These are phyloP conservation scores for Wickerhamomyces bisporus DNA, from an alignment of 805 yeast genomes.

Conservation along the genomic window DNA sequence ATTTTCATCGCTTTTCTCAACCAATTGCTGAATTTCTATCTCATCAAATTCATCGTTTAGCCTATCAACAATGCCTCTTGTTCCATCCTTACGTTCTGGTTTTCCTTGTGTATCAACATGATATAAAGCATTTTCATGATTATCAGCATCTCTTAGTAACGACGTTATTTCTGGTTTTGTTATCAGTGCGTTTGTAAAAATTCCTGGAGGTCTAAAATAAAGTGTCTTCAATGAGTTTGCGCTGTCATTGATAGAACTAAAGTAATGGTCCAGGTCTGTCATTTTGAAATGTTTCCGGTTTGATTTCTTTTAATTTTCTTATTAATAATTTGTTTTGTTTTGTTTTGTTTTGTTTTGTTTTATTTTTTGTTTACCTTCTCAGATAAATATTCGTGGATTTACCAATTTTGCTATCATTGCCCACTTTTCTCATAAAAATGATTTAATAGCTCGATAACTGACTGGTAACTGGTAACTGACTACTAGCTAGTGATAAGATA, in stretches of 20 bases:
- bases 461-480: too few species aligned
- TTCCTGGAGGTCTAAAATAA: constrained; percentile 52
- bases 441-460: too few species aligned
- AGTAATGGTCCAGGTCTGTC: constrained; percentile 10
- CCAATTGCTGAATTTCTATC: constrained; percentile 24
- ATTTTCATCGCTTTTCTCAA: constrained; percentile 9
- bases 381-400: neutral
- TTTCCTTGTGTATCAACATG: constrained; percentile 32
- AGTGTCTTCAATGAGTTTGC: constrained; percentile 24
- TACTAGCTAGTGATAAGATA: too few species aligned
- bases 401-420: too few species aligned
- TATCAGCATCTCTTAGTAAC: constrained; percentile 55
- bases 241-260: constrained; percentile 11
- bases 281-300: constrained; percentile 4
- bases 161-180: constrained; percentile 47
- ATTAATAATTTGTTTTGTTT: neutral
- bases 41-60: constrained; percentile 31
- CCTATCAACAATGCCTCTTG: constrained; percentile 31
- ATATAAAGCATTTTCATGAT: constrained; percentile 46
- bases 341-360: neutral
- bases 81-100: constrained; percentile 49
- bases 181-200: constrained; percentile 60
- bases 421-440: too few species aligned
- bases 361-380: neutral
- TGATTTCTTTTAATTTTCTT: neutral